These are phyloP conservation scores for Linnemannia exigua DNA, from an alignment of 192 early-diverging fungal genomes.

Conservation along the genomic window DNA sequence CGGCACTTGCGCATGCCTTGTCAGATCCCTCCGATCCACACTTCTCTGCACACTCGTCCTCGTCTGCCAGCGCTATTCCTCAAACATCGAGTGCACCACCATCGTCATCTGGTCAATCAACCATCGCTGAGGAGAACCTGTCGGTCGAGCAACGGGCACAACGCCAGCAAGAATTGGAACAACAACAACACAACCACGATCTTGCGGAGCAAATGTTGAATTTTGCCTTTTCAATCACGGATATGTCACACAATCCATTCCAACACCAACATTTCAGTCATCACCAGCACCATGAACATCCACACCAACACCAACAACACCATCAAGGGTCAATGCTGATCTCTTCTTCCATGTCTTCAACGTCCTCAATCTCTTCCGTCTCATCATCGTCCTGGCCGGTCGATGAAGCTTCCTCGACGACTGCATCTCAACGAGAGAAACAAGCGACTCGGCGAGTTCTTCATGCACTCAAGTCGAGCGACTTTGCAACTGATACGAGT, in stretches of 20 bases:
- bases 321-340: neutral
- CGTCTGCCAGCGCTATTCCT: neutral
- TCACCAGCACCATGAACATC: neutral
- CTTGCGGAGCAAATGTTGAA: slow-evolving; percentile 52
- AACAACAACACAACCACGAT: slow-evolving; percentile 41
- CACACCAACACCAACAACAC: neutral
- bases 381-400: neutral
- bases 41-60: neutral
- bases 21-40: neutral
- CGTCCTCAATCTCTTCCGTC: neutral
- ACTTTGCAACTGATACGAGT: slow-evolving; percentile 9
- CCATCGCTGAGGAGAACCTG: neutral
- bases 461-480: slow-evolving; percentile 27
- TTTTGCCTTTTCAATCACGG: slow-evolving; percentile 39
- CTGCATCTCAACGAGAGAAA: slow-evolving; percentile 18
- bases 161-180: slow-evolving; percentile 35
- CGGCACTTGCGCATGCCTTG: neutral
- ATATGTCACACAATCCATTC: slow-evolving; percentile 16
- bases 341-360: neutral
- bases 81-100: neutral
- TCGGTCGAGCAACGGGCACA: slow-evolving; percentile 22
- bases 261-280: neutral
- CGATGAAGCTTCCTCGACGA: slow-evolving; percentile 1
- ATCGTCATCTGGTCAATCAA: neutral
- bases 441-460: slow-evolving; percentile 39